phyloP scores from a whole-genome alignment of 352 stramenopile species.

The Pythium apleroticum region DNA sequence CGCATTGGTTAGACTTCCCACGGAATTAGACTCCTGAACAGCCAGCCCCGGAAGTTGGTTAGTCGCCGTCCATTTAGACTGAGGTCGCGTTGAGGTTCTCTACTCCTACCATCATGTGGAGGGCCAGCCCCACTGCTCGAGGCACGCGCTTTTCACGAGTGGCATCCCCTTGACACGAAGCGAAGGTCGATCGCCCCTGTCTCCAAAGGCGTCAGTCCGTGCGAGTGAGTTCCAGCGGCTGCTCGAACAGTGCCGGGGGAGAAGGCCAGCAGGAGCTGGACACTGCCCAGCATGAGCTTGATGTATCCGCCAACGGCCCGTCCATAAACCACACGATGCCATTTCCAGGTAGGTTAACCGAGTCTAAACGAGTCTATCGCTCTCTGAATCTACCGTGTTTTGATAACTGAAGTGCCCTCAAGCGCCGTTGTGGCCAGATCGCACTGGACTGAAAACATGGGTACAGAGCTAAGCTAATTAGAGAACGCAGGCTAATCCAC shows the following conservation, averaged over 20 bases:
- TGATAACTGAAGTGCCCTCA: neutral
- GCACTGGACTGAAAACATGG: neutral
- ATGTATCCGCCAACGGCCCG: neutral
- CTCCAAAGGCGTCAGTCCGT: too few species aligned
- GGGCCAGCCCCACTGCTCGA: neutral
- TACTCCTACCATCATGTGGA: neutral
- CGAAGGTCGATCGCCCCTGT: too few species aligned
- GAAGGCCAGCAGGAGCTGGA: neutral
- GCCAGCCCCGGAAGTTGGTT: neutral
- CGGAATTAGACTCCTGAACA: neutral
- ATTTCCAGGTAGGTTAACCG: neutral
- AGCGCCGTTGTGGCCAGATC: neutral
- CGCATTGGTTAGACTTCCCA: neutral
- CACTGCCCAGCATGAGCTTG: neutral
- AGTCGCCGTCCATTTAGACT: neutral
- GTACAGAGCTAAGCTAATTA: neutral
- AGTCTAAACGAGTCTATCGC: neutral
- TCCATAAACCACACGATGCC: neutral
- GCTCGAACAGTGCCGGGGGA: neutral
- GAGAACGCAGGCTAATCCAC: neutral
- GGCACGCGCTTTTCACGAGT: neutral
- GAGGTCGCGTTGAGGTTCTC: neutral
- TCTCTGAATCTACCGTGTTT: neutral
- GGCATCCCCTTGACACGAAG: neutral
- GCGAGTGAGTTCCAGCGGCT: neutral